Conservation (phyloP, 495 filamentous ascomycete genomes). For the Articulospora tetracladia region DNA sequence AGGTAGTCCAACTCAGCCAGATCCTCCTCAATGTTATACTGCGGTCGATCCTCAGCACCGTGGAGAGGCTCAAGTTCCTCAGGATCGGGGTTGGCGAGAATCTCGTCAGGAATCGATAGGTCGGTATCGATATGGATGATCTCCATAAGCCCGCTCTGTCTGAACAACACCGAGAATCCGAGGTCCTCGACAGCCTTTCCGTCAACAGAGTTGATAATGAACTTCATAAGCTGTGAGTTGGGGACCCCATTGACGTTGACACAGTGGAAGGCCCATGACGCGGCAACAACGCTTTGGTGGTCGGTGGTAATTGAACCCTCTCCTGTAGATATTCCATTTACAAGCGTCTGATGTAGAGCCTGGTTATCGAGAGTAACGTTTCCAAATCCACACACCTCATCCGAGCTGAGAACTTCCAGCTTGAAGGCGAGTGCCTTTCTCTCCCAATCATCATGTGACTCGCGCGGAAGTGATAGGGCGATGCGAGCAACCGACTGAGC, state of each 20-base stretch:
- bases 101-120: constrained; percentile 12
- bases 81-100: constrained; percentile 17
- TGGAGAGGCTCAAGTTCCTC: constrained; percentile 4
- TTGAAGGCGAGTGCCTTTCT: neutral
- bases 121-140: constrained; percentile 35
- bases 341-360: constrained; percentile 27
- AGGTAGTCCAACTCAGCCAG: constrained; percentile 21
- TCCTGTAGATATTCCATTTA: constrained; percentile 20
- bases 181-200: constrained; percentile 29
- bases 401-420: constrained; percentile 8
- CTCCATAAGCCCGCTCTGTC: constrained; percentile 36
- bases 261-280: constrained; percentile 23
- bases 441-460: constrained; percentile 10
- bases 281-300: constrained; percentile 1
- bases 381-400: constrained; percentile 31
- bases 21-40: constrained; percentile 14
- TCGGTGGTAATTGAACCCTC: constrained; percentile 15
- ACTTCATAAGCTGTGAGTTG: constrained; percentile 41
- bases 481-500: constrained; percentile 15
- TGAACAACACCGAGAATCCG: constrained; percentile 43
- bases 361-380: constrained; percentile 35
- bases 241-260: constrained; percentile 34
- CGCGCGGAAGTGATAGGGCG: constrained; percentile 8
- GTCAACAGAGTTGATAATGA: constrained; percentile 38
- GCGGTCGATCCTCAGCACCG: neutral